Conservation (phyloP, 345 rosid genomes). For the Salix suchowensis region DNA sequence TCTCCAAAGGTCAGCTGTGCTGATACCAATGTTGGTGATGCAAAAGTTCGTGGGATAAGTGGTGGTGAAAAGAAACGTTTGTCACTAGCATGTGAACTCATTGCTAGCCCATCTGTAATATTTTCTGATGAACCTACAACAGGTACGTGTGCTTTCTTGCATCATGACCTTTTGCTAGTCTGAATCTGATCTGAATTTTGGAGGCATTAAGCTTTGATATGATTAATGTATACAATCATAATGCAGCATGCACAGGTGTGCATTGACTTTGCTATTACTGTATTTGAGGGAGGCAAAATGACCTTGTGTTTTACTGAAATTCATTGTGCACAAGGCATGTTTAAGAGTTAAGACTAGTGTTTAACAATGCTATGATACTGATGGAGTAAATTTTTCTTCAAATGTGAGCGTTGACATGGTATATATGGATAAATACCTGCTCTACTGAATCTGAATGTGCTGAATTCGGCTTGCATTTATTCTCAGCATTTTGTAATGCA, state of each 20-base stretch:
- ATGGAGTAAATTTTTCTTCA: too few relatives aligned
- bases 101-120: conserved; percentile 95
- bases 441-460: not conserved
- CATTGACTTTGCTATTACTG: too few relatives aligned
- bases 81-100: conserved; percentile 87
- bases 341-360: too few relatives aligned
- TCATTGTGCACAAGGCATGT: too few relatives aligned
- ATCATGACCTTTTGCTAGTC: conserved; percentile 3
- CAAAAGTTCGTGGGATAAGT: conserved; percentile 94
- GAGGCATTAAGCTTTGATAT: too few relatives aligned
- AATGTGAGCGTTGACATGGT: too few relatives aligned
- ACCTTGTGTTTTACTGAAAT: too few relatives aligned
- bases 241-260: too few relatives aligned
- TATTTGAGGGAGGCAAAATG: too few relatives aligned
- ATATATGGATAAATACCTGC: not conserved
- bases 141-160: conserved; percentile 40
- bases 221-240: too few relatives aligned
- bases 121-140: conserved; percentile 98
- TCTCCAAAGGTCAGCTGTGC: conserved; percentile 80
- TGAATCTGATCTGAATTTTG: not conserved
- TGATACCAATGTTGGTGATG: conserved; percentile 85
- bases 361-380: too few relatives aligned
- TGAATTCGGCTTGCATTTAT: not conserved
- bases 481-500: not conserved
- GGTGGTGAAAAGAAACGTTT: conserved; percentile 97